Percentiles rank a stretch among this genome's conserved stretches.
phyloP scores from a whole-genome alignment of 2,329 filamentous ascomycete species.

The Chaetomium olivaceum region DNA sequence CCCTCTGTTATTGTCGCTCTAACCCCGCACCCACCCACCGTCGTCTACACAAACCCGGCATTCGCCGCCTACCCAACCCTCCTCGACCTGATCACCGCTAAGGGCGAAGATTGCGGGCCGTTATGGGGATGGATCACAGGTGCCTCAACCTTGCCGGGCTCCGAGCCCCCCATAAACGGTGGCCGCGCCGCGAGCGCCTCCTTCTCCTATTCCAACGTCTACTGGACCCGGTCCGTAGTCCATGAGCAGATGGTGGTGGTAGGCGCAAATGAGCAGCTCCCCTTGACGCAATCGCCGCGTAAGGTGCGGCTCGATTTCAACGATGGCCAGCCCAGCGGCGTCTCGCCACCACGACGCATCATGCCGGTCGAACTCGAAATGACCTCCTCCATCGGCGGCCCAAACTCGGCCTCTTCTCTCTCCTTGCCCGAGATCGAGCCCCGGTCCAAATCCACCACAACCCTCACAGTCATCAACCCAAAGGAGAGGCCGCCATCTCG shows the following conservation, averaged over 20 bases:
- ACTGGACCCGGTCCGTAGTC: constrained; percentile 40
- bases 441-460: constrained; percentile 25
- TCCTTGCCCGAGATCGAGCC: constrained; percentile 14
- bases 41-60: constrained; percentile 38
- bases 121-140: constrained; percentile 38
- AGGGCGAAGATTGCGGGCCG: constrained; percentile 28
- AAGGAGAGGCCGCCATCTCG: constrained; percentile 23
- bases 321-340: constrained; percentile 20
- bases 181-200: constrained; percentile 24
- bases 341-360: constrained; percentile 23
- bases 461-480: constrained; percentile 4
- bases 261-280: constrained; percentile 38
- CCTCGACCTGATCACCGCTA: constrained; percentile 30
- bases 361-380: constrained; percentile 21
- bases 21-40: constrained; percentile 31
- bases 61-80: constrained; percentile 31
- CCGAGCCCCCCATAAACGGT: constrained; percentile 10
- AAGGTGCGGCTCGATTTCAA: constrained; percentile 29
- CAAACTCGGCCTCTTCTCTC: constrained; percentile 16
- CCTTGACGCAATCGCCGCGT: constrained; percentile 26
- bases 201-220: constrained; percentile 35
- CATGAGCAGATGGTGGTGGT: constrained; percentile 39
- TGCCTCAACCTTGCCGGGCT: constrained; percentile 9
- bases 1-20: constrained; percentile 38
- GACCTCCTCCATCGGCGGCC: background rate